phyloP scores from a whole-genome alignment of 352 stramenopile species.

The Phytophthora tubulina region DNA sequence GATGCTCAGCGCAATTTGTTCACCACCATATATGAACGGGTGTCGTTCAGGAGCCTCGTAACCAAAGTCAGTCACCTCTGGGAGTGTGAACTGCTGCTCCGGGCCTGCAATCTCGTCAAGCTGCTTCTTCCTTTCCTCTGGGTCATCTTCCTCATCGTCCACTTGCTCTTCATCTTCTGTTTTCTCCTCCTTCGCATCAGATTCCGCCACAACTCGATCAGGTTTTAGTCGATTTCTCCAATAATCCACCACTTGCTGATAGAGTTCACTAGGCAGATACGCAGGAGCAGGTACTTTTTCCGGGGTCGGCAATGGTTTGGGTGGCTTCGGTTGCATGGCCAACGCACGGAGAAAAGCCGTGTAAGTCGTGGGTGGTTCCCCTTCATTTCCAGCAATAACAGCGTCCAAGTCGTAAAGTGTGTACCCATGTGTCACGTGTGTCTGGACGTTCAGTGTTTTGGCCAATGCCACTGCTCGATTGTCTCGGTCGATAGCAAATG shows the following conservation, averaged over 20 bases:
- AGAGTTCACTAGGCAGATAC: constrained; percentile 61
- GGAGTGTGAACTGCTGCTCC: constrained; percentile 72
- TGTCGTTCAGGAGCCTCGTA: constrained; percentile 59
- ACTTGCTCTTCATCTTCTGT: constrained; percentile 27
- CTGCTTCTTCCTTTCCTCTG: constrained; percentile 32
- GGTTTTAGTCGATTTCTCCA: constrained; percentile 43
- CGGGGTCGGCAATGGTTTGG: constrained; percentile 56
- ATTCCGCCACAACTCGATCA: constrained; percentile 19
- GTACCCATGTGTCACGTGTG: constrained; percentile 73
- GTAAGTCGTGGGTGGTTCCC: constrained; percentile 79
- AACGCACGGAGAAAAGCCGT: constrained; percentile 71
- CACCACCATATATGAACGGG: constrained; percentile 82
- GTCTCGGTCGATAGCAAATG: constrained; percentile 90
- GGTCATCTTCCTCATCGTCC: constrained; percentile 33
- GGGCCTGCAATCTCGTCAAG: constrained; percentile 61
- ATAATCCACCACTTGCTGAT: constrained; percentile 71
- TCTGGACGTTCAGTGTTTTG: constrained; percentile 65
- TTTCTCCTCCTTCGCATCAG: constrained; percentile 32
- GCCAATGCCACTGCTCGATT: constrained; percentile 64
- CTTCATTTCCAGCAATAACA: constrained; percentile 64
- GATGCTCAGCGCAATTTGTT: constrained; percentile 74
- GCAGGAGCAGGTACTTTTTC: constrained; percentile 56
- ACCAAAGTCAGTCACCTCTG: constrained; percentile 73
- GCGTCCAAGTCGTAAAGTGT: constrained; percentile 80
- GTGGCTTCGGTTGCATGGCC: constrained; percentile 59